phyloP scores from a whole-genome alignment of 495 filamentous ascomycete species.

The Aspergillus affinis region DNA sequence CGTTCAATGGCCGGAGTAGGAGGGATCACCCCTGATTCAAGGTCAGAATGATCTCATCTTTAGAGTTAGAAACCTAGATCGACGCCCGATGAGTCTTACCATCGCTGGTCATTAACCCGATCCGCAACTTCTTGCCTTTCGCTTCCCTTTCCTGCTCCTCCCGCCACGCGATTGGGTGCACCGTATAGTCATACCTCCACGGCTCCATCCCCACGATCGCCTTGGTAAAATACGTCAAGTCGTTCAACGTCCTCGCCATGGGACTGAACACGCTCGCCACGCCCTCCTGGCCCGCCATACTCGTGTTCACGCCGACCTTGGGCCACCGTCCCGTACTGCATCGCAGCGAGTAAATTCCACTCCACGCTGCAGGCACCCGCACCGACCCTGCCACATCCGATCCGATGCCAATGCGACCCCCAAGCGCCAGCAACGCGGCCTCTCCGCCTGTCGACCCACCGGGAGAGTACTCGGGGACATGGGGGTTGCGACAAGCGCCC shows the following conservation, averaged over 20 bases:
- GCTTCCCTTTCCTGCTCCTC: conserved; percentile 57
- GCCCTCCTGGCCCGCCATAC: conserved; percentile 94
- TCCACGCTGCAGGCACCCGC: conserved; percentile 83
- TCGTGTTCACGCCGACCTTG: conserved; percentile 78
- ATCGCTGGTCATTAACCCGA: conserved; percentile 80
- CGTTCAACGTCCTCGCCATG: conserved; percentile 85
- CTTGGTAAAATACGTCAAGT: conserved; percentile 83
- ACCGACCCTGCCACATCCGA: conserved; percentile 95
- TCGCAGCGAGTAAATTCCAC: conserved; percentile 83
- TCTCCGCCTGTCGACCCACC: conserved; percentile 94
- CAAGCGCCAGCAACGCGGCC: conserved; percentile 77
- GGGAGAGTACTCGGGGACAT: conserved; percentile 79
- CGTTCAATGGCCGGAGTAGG: conserved; percentile 82
- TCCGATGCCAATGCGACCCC: conserved; percentile 89
- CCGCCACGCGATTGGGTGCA: conserved; percentile 84
- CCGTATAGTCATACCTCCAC: conserved; percentile 86
- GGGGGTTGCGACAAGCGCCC: conserved; percentile 82
- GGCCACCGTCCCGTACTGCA: conserved; percentile 98
- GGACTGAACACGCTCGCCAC: conserved; percentile 87
- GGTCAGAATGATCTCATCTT: conserved; percentile 42
- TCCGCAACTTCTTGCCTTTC: conserved; percentile 58
- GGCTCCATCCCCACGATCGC: conserved; percentile 79
- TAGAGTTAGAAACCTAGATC: background rate
- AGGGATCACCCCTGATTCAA: conserved; percentile 64
- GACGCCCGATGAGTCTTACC: conserved; percentile 37